Percentiles rank a stretch among this genome's conserved stretches.
phyloP scores from a whole-genome alignment of 805 yeast species.

The Nakazawaea wyomingensis region DNA sequence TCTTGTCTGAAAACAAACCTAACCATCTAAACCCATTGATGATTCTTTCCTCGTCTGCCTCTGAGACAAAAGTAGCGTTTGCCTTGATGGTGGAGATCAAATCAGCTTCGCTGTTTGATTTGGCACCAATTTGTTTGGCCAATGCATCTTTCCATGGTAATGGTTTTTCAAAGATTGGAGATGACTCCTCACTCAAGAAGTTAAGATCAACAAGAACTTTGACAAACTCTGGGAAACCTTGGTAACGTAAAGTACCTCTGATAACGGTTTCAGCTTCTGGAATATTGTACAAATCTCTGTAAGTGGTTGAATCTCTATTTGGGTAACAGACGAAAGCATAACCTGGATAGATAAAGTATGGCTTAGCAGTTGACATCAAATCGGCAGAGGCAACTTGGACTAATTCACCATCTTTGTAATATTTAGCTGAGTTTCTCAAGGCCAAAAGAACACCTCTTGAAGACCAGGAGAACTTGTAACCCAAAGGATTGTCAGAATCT shows the following conservation, averaged over 20 bases:
- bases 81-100: conserved; percentile 69
- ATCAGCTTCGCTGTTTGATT: conserved; percentile 65
- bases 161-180: conserved; percentile 48
- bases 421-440: conserved; percentile 87
- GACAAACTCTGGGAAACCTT: conserved; percentile 98
- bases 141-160: conserved; percentile 88
- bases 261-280: conserved; percentile 97
- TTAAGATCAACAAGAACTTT: conserved; percentile 94
- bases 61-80: conserved; percentile 75
- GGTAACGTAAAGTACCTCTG: conserved; percentile 96
- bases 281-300: conserved; percentile 84
- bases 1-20: conserved; percentile 76
- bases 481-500: conserved; percentile 94
- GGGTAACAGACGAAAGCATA: conserved; percentile 94
- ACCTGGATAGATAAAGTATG: conserved; percentile 94
- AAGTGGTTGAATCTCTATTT: conserved; percentile 94
- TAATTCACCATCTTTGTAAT: conserved; percentile 80
- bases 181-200: conserved; percentile 74
- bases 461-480: conserved; percentile 99
- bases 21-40: conserved; percentile 89
- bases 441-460: conserved; percentile 97
- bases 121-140: conserved; percentile 67
- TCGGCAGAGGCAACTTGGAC: conserved; percentile 82
- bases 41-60: conserved; percentile 80
- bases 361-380: conserved; percentile 91